Evolutionary conservation across 2,329 filamentous ascomycete genomes (phyloP), one percentile per base, ranked within the genome.

Genomic region (Blastomyces silverae): DNA sequence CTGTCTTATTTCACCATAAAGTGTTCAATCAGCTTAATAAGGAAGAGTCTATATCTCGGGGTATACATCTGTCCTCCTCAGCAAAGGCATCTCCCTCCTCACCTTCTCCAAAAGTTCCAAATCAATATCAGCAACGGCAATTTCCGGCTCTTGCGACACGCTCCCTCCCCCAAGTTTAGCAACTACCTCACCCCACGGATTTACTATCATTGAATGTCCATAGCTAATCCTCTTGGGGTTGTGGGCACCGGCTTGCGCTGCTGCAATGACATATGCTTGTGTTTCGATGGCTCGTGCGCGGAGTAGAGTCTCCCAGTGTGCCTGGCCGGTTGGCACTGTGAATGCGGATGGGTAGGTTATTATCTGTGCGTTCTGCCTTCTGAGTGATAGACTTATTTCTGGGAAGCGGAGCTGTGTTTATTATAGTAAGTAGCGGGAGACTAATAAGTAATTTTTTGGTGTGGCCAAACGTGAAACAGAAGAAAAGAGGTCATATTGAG

Each of bases 281-380:
- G 89, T 91, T 80, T 97, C 93, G 66, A 97, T 91, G 11, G 93
- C 93, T 58, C 93, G 82, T 3, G 91, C 87, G 37, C 90, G 82
- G 17, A 97, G 80, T 6, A 97, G 79, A 1, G 85, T 81, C 72
- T 91, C 87, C 93, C 93, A 97, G 77, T 97, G 93, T 1, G 90
- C 90, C 64, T 81, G 82, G 0, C 93, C 93, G 0, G 93, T 97
- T 0, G 89, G 86, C 0, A 95, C 83, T 0, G 92, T 96, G 73
- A 97, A 97, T 3, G 93, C 93, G 6, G 90, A 93, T 0, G 93
- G 93, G 73, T 93, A 97, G 0, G 91, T 86, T 61, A 97, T 80
- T 63, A 96, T 80, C 67, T 96, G 87, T 1, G 91, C 91, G 28
- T 83, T 81, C 64, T 85, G 84, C 7, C 84, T 79, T 37, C 85